A percentile compares a stretch with the other conserved stretches of the same genome.
Evolutionary conservation across 371 early-diverging fungal species (phyloP).

Genomic region (Racocetra persica): DNA sequence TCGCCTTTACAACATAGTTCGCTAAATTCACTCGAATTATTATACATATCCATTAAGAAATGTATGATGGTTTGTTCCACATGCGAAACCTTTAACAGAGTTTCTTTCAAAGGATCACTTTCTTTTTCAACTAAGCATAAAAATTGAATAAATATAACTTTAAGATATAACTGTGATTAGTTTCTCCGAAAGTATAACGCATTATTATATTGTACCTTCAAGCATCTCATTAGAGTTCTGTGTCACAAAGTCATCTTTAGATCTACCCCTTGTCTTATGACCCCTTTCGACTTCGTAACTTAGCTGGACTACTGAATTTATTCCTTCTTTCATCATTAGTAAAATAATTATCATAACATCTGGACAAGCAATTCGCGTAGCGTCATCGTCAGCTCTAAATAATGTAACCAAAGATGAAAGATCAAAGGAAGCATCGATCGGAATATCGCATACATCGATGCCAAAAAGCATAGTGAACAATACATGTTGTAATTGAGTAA

Average conservation of each 20-base stretch:
- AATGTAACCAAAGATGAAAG: slow-evolving; percentile 57
- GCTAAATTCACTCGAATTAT: slow-evolving; percentile 60
- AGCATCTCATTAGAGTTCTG: slow-evolving; percentile 8
- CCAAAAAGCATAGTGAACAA: slow-evolving; percentile 67
- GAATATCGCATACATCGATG: slow-evolving; percentile 62
- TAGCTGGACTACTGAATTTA: slow-evolving; percentile 46
- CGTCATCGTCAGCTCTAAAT: slow-evolving; percentile 49
- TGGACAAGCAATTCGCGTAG: slow-evolving; percentile 45
- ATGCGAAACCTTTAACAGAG: slow-evolving; percentile 30
- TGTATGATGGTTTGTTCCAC: slow-evolving; percentile 60
- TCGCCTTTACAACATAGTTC: slow-evolving; percentile 66
- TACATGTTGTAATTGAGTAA: slow-evolving; percentile 66
- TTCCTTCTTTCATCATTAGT: slow-evolving; percentile 54
- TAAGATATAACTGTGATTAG: slow-evolving; percentile 3
- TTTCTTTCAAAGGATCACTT: slow-evolving; percentile 26
- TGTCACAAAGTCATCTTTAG: slow-evolving; percentile 9
- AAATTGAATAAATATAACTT: background rate
- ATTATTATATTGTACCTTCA: slow-evolving; percentile 18
- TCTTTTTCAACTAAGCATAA: background rate
- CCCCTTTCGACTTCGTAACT: slow-evolving; percentile 41
- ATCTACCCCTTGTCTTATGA: background rate
- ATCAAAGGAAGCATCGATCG: slow-evolving; percentile 57
- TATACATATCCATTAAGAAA: slow-evolving; percentile 65
- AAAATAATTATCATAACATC: slow-evolving; percentile 56
- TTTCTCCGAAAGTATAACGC: slow-evolving; percentile 2